phyloP scores from a whole-genome alignment of 2,329 filamentous ascomycete species.

The Gaeumannomyces tritici region DNA sequence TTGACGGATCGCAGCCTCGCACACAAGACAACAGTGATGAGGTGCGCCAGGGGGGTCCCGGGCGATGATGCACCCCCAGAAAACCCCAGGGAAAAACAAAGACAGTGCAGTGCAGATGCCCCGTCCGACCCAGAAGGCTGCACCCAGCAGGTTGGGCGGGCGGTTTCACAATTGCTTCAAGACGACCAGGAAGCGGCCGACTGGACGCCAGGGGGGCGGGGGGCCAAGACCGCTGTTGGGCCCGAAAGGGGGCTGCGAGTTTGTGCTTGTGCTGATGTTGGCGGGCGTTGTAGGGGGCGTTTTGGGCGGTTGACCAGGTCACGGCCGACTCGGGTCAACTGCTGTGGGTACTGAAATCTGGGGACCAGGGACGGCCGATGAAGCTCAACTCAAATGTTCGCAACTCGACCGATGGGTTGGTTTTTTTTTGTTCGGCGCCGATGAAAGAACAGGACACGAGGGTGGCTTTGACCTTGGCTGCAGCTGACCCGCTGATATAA shows the following conservation, averaged over 20 bases:
- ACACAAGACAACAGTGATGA: too few relatives aligned
- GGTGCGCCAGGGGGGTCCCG: too few relatives aligned
- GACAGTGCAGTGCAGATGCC: not conserved
- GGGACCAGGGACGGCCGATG: too few relatives aligned
- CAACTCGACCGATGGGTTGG: not conserved
- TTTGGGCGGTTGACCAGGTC: not conserved
- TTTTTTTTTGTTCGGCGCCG: not conserved
- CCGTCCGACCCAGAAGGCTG: not conserved
- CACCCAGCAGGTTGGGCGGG: conserved; percentile 1
- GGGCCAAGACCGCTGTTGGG: not conserved
- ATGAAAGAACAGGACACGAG: not conserved
- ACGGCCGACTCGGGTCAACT: too few relatives aligned
- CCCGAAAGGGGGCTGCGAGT: not conserved
- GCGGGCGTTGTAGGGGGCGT: not conserved
- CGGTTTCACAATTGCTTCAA: conserved; percentile 34
- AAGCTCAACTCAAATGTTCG: too few relatives aligned
- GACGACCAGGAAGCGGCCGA: conserved; percentile 10
- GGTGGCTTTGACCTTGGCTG: too few relatives aligned
- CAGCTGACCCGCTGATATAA: not conserved
- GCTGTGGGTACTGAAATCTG: too few relatives aligned
- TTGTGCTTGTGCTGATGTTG: not conserved
- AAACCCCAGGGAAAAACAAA: not conserved
- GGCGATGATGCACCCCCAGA: not conserved
- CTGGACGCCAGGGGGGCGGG: not conserved
- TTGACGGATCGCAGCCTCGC: too few relatives aligned